Base-by-base conservation (phyloP, 2,329 filamentous ascomycete genomes). In the Orbilia blumenaviensis region DNA sequence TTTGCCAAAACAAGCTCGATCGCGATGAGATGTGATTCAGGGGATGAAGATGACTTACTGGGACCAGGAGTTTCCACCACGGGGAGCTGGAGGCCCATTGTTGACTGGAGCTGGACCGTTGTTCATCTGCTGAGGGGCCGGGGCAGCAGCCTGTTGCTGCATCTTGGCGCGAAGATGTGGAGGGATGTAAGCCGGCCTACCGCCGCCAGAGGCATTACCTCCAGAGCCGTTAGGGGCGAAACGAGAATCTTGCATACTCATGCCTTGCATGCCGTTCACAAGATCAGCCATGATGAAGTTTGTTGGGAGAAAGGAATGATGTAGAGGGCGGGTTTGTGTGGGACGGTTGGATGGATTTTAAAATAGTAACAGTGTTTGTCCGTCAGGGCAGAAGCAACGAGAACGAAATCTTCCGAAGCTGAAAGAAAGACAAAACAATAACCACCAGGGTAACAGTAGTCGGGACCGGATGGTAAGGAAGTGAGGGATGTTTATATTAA, bases 201-300 rank as follows among this genome's bases (percentile, higher is more conserved):
- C 83, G 66, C 80, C 80, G 78, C 81, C 80, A 78, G 80, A 79
- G 62, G 83, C 83, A 56, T 62, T 66, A 72, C 58, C 50, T 23
- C 64, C 64, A 32, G 50, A 38, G 52, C 61, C 69, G 36, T 61
- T 54, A 44, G 72, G 72, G 58, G 72, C 72, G 23, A 42, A 76
- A 12, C 72, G 72, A 62, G 85, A 86, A 80, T 87, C 86, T 80
- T 86, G 78, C 64, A 80, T 82, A 71, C 84, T 89, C 78, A 94
- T 86, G 84, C 85, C 90, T 81, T 94, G 86, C 82, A 89, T 89
- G 83, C 87, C 88, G 88, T 94, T 93, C 86, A 93, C 92, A 81
- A 95, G 88, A 86, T 94, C 90, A 83, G 91, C 91, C 91, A 93
- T 93, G 82, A 84, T 90, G 64, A 36, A 2, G 29, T 3, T 56